A percentile compares a stretch with the other conserved stretches of the same genome.
Conservation (phyloP, 192 early-diverging fungal species). For the Coemansia sp. region DNA sequence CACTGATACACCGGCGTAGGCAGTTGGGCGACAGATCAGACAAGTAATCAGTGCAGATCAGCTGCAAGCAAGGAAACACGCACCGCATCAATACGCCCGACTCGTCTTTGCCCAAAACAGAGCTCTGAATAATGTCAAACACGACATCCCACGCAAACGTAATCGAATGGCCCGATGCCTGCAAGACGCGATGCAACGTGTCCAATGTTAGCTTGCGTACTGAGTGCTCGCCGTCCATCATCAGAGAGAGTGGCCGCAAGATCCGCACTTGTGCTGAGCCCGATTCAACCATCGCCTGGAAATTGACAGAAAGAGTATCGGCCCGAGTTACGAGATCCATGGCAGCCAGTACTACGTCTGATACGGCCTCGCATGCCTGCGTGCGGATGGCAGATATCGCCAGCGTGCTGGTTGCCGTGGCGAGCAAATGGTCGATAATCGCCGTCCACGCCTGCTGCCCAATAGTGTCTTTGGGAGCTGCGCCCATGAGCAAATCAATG, state of each 20-base stretch:
- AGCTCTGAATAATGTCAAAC: slow-evolving; percentile 79
- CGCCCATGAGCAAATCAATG: slow-evolving; percentile 33
- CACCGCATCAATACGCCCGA: slow-evolving; percentile 63
- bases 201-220: slow-evolving; percentile 85
- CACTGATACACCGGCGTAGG: slow-evolving; percentile 80
- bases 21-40: slow-evolving; percentile 73
- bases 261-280: slow-evolving; percentile 72
- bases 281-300: slow-evolving; percentile 55
- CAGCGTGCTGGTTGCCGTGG: slow-evolving; percentile 65
- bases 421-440: slow-evolving; percentile 73
- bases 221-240: slow-evolving; percentile 48
- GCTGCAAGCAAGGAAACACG: slow-evolving; percentile 90
- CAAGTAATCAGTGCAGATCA: slow-evolving; percentile 96
- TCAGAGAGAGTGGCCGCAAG: slow-evolving; percentile 62
- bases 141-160: slow-evolving; percentile 83
- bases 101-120: not conserved
- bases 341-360: slow-evolving; percentile 73
- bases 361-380: slow-evolving; percentile 76
- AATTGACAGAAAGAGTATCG: slow-evolving; percentile 5
- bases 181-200: slow-evolving; percentile 86
- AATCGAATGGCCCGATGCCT: slow-evolving; percentile 89
- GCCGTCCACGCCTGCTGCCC: slow-evolving; percentile 32
- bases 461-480: not conserved
- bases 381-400: slow-evolving; percentile 67
- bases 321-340: slow-evolving; percentile 67